Conservation (phyloP, 169 alveolate genomes). For the Eimeria zaria region DNA sequence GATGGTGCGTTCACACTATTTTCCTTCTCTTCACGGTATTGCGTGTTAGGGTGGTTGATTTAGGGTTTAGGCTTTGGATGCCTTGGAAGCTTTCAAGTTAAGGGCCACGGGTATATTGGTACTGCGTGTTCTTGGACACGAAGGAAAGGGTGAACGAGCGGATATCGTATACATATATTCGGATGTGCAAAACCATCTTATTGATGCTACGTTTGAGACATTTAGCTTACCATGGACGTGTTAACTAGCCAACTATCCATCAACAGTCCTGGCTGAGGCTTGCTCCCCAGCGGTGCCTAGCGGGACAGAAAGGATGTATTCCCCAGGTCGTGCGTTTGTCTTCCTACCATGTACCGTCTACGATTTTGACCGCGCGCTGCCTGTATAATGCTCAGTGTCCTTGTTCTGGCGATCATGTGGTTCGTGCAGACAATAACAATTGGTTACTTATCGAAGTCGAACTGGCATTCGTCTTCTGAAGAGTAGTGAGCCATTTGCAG, state of each 20-base stretch:
- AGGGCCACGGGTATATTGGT: not conserved
- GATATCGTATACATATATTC: not conserved
- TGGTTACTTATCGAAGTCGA: not conserved
- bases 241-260: not conserved
- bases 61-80: not conserved
- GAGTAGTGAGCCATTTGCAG: not conserved
- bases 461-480: not conserved
- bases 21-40: not conserved
- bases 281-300: not conserved
- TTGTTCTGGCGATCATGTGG: not conserved
- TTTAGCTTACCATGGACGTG: not conserved
- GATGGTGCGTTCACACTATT: not conserved
- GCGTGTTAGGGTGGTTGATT: not conserved
- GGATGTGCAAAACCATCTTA: not conserved
- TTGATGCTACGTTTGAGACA: not conserved
- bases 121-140: not conserved
- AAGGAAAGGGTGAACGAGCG: not conserved
- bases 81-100: not conserved
- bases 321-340: conserved; percentile 1
- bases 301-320: not conserved
- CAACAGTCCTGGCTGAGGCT: not conserved
- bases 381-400: not conserved
- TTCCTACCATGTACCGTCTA: not conserved
- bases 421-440: not conserved
- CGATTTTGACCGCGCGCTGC: not conserved